These are phyloP conservation scores for Hypholoma fasciculare DNA, from an alignment of 768 basidiomycete species.

Conservation along the genomic window DNA sequence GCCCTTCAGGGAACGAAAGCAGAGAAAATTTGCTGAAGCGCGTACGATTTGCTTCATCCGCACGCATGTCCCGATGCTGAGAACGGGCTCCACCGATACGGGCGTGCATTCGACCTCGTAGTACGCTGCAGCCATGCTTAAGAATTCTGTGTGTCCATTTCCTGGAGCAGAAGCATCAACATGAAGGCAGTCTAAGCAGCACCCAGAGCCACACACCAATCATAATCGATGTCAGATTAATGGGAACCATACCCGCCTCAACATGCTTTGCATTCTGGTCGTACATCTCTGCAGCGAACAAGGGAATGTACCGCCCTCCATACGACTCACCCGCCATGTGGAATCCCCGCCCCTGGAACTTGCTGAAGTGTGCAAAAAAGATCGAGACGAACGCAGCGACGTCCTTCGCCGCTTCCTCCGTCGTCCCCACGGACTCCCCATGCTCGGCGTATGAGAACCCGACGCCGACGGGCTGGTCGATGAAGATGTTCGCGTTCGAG, in stretches of 20 bases:
- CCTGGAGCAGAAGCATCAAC: slow-evolving; percentile 30
- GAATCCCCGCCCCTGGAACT: slow-evolving; percentile 68
- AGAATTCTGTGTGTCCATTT: slow-evolving; percentile 65
- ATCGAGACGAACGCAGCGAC: slow-evolving; percentile 71
- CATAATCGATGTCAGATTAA: slow-evolving; percentile 72
- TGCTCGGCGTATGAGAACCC: slow-evolving; percentile 68
- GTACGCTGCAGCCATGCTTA: slow-evolving; percentile 39
- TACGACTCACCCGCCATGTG: slow-evolving; percentile 80
- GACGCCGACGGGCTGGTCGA: slow-evolving; percentile 63
- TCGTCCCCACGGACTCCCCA: slow-evolving; percentile 60
- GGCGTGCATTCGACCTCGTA: slow-evolving; percentile 57
- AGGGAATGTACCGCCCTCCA: slow-evolving; percentile 68
- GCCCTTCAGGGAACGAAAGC: neutral
- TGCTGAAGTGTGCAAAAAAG: slow-evolving; percentile 72
- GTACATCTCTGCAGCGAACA: slow-evolving; percentile 76
- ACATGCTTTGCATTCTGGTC: slow-evolving; percentile 65
- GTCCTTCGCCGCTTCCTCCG: slow-evolving; percentile 69
- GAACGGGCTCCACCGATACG: slow-evolving; percentile 42
- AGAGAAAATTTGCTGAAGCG: neutral
- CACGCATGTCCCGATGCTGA: slow-evolving; percentile 50
- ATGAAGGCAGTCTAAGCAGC: neutral
- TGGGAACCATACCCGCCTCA: slow-evolving; percentile 48
- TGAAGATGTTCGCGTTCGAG: slow-evolving; percentile 61
- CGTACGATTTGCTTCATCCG: slow-evolving; percentile 62
- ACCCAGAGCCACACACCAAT: slow-evolving; percentile 44